Evolutionary conservation across 1,139 yeast species (phyloP).

Genomic region (Zygosaccharomyces sapae): DNA sequence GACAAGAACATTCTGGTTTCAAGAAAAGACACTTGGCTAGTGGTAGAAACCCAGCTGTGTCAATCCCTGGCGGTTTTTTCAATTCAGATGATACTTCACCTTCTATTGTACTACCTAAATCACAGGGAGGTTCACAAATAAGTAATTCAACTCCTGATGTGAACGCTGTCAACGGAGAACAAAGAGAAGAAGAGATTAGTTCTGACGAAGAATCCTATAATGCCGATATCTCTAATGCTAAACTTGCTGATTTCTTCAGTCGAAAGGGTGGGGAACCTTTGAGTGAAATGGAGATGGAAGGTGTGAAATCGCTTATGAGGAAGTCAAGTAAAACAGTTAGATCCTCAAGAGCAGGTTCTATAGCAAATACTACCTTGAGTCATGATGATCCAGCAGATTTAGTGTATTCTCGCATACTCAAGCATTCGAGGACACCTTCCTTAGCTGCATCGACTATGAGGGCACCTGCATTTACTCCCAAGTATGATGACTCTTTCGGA

Average conservation of each 20-base stretch:
- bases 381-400: constrained; percentile 9
- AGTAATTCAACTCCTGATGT: background rate
- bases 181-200: constrained; percentile 1
- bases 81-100: constrained; percentile 10
- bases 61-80: constrained; percentile 23
- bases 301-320: constrained; percentile 62
- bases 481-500: constrained; percentile 28
- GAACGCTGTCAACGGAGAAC: background rate
- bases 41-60: background rate
- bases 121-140: background rate
- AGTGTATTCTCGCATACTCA: constrained; percentile 18
- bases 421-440: constrained; percentile 15
- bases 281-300: constrained; percentile 75
- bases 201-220: constrained; percentile 8
- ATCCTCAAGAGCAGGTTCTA: constrained; percentile 20
- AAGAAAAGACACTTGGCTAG: constrained; percentile 2
- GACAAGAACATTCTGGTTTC: background rate
- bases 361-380: background rate
- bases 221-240: constrained; percentile 29
- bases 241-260: constrained; percentile 67
- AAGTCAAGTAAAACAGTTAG: constrained; percentile 32
- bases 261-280: constrained; percentile 73
- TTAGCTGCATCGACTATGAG: constrained; percentile 18
- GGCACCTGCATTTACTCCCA: constrained; percentile 38
- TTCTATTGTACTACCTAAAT: constrained; percentile 1